Base-by-base conservation (phyloP, 345 rosid species). In the Salix arbutifolia region DNA sequence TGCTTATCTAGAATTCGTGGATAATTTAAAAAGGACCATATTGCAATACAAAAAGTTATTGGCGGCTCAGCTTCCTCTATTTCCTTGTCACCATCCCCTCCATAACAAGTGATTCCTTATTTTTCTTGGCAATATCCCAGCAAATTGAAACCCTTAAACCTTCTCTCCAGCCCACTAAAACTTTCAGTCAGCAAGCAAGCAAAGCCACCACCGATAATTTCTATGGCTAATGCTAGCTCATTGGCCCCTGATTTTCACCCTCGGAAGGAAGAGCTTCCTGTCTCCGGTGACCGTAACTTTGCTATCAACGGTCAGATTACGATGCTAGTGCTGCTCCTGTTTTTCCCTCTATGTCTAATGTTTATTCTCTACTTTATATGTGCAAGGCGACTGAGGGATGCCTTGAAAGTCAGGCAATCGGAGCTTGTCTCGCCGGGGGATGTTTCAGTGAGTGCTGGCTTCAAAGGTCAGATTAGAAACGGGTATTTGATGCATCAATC, bases 301-400 rank as follows among this genome's bases (percentile, higher is more conserved):
- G 88, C 86, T 2, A 76, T 84, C 69, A 84, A 85, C 25, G 92
- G 92, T 65, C 84, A 86, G 85, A 83, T 86, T 60, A 80, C 76
- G 89, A 28, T 89, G 87, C 74, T 86, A 7, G 77, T 83, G 64
- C 31, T 86, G 5, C 62, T 89, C 74, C 19, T 86, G 31, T 60
- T 86, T 65, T 85, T 89, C 58, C 12, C 83, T 19, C 4, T 62
- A 11, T 77, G 83, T 19, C 67, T 89, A 25, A 50, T 81, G 48
- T 48, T 75, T 67, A 53, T 86, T 4, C 56, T 84, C 71, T 52
- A 61, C 37, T 44, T 79, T 13, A 12, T 83, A 25, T 86, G 66
- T 31, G 33, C 64, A 18, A 83, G 65, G 72, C 72, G 76, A 42
- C 16, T 30, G 10, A 58, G 40, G n/a, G 67, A 37, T 67, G 61